Percentiles rank a stretch among this genome's conserved stretches.
These are phyloP conservation scores for Strobilomyces confusus DNA, from an alignment of 768 basidiomycete genomes.

Conservation along the genomic window DNA sequence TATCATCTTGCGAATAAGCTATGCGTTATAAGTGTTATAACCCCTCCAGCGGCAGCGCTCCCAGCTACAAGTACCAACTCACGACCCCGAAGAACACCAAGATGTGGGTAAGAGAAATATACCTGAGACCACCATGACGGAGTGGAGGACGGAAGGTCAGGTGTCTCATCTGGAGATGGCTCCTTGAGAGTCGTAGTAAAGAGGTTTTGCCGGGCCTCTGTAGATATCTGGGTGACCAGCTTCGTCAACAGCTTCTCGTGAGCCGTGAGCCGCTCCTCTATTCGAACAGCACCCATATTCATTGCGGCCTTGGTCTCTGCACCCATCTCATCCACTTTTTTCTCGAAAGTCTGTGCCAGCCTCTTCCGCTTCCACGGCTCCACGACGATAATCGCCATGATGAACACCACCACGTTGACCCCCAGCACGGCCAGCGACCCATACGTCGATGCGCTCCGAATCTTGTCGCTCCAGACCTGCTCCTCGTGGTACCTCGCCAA, in stretches of 20 bases:
- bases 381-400: slow-evolving; percentile 84
- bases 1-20: slow-evolving; percentile 18
- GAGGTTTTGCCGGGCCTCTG: slow-evolving; percentile 11
- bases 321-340: slow-evolving; percentile 63
- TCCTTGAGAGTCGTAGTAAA: slow-evolving; percentile 1
- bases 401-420: slow-evolving; percentile 86
- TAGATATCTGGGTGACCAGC: slow-evolving; percentile 21
- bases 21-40: slow-evolving; percentile 21
- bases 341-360: slow-evolving; percentile 86
- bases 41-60: slow-evolving; percentile 27
- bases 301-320: slow-evolving; percentile 38
- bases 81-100: slow-evolving; percentile 9
- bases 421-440: slow-evolving; percentile 82
- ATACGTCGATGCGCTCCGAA: slow-evolving; percentile 92
- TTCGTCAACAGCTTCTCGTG: slow-evolving; percentile 39
- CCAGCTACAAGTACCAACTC: slow-evolving; percentile 29
- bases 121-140: slow-evolving; percentile 10
- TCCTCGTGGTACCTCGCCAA: slow-evolving; percentile 95
- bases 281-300: slow-evolving; percentile 43
- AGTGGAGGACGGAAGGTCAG: neutral
- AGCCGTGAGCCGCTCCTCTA: slow-evolving; percentile 45
- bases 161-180: neutral
- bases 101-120: slow-evolving; percentile 8
- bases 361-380: slow-evolving; percentile 95
- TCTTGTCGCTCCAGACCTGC: slow-evolving; percentile 99